Evolutionary conservation across 106 monocot species (phyloP).

Genomic region (Gastrodia elata): DNA sequence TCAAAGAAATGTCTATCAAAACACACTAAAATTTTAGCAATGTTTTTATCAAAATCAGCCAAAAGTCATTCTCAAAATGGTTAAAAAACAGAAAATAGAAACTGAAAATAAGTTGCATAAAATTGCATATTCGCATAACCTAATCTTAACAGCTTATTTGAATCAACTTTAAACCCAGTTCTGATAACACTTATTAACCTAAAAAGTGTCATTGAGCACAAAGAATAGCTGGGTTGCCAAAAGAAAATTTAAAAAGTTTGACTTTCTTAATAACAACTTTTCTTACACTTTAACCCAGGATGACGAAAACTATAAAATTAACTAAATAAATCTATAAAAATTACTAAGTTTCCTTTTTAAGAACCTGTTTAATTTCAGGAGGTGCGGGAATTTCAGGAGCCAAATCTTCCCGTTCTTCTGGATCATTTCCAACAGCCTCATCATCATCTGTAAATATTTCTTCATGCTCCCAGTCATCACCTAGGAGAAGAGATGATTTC

Average conservation of each 20-base stretch:
- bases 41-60: too few species aligned
- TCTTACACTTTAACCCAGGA: background rate
- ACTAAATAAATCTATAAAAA: background rate
- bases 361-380: slow-evolving; percentile 94
- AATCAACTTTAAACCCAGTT: too few species aligned
- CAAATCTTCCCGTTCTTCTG: slow-evolving; percentile 84
- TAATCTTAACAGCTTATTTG: too few species aligned
- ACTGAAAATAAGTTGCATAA: too few species aligned
- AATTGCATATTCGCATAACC: too few species aligned
- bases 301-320: background rate
- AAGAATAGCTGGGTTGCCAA: background rate
- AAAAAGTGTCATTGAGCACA: background rate
- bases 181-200: too few species aligned
- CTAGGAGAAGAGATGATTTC: slow-evolving; percentile 22
- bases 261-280: background rate
- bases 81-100: too few species aligned
- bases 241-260: background rate
- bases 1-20: too few species aligned
- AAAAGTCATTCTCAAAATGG: too few species aligned
- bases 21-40: too few species aligned
- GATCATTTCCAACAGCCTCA: slow-evolving; percentile 98
- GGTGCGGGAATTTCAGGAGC: slow-evolving; percentile 98
- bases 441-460: slow-evolving; percentile 99
- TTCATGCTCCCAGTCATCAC: slow-evolving; percentile 99
- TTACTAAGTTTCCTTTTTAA: background rate